Conservation (phyloP, 768 basidiomycete genomes). For the Boletus bicolor region DNA sequence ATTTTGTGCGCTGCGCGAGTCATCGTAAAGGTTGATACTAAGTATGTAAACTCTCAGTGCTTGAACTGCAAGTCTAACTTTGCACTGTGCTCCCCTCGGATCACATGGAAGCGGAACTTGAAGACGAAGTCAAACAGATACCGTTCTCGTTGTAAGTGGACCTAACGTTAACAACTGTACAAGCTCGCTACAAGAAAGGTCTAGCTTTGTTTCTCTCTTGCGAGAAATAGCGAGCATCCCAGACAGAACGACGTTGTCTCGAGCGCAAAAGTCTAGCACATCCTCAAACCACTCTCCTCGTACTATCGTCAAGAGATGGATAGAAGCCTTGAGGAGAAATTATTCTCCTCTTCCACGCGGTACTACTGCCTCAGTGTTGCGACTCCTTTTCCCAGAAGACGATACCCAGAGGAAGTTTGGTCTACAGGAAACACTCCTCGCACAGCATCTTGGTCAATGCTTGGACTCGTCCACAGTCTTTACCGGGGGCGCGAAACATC, state of each 20-base stretch:
- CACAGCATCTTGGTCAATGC: conserved; percentile 46
- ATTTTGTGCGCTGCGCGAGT: no score
- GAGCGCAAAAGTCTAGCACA: conserved; percentile 3
- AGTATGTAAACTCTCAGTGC: neutral
- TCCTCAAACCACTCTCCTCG: conserved; percentile 34
- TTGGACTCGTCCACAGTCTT: conserved; percentile 39
- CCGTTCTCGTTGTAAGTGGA: conserved; percentile 45
- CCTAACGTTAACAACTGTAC: neutral
- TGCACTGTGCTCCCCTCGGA: neutral
- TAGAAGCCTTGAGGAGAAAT: conserved; percentile 36
- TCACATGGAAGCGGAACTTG: conserved; percentile 12
- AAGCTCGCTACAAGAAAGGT: conserved; percentile 1
- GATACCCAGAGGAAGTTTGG: conserved; percentile 68
- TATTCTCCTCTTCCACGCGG: conserved; percentile 49
- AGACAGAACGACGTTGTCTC: conserved; percentile 18
- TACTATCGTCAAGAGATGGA: conserved; percentile 44
- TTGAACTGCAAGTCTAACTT: neutral
- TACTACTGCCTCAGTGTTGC: conserved; percentile 61
- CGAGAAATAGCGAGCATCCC: conserved; percentile 40
- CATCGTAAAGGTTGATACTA: neutral
- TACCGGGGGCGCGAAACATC: conserved; percentile 24
- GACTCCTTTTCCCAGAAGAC: conserved; percentile 82
- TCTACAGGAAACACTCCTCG: conserved; percentile 64
- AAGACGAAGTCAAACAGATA: conserved; percentile 19
- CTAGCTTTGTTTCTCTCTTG: conserved; percentile 50